Percentiles rank a stretch among this genome's conserved stretches.
Conservation (phyloP, 192 early-diverging fungal species). For the Backusella australiensis region DNA sequence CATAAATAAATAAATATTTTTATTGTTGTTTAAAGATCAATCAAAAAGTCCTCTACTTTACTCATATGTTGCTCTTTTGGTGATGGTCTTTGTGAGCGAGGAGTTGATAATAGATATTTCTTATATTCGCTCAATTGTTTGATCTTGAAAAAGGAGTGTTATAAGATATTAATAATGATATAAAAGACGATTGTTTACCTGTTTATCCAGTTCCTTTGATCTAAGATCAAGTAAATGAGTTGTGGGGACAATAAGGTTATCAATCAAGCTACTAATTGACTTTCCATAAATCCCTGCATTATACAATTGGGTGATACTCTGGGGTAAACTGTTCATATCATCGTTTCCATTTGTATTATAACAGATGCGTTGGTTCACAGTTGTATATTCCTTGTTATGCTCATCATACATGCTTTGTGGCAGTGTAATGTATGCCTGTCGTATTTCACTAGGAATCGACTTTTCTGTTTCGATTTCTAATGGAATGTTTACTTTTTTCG, state of each 20-base stretch:
- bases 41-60: background rate
- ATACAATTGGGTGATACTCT: slow-evolving; percentile 39
- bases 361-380: background rate
- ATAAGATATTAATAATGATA: background rate
- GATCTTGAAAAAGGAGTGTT: background rate
- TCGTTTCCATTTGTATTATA: background rate
- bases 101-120: background rate
- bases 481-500: background rate
- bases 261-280: slow-evolving; percentile 39
- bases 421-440: slow-evolving; percentile 37
- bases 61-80: background rate
- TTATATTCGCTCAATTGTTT: background rate
- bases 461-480: background rate
- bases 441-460: slow-evolving; percentile 19
- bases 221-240: slow-evolving; percentile 21
- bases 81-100: background rate
- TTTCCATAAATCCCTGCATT: slow-evolving; percentile 47
- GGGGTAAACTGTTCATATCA: slow-evolving; percentile 21
- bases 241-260: slow-evolving; percentile 41
- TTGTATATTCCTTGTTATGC: slow-evolving; percentile 36
- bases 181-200: background rate
- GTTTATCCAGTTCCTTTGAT: slow-evolving; percentile 11
- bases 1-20: too few relatives aligned
- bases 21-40: background rate
- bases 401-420: slow-evolving; percentile 42